A percentile compares a stretch with the other conserved stretches of the same genome.
Conservation (phyloP, 179 eudicot genomes). For the Beta macrorhiza region DNA sequence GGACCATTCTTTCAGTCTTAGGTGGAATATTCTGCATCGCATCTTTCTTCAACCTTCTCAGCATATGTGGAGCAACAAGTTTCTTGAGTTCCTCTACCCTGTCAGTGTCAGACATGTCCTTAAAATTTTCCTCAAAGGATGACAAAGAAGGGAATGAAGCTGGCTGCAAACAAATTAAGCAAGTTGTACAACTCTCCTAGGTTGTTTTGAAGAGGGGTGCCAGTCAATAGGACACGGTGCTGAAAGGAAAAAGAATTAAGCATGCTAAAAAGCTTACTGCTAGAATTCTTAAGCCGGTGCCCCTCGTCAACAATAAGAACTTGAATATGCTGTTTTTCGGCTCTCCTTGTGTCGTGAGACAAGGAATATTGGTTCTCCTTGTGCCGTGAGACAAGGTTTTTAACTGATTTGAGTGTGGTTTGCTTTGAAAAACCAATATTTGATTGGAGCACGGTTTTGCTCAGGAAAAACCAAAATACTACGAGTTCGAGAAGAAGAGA, state of each 20-base stretch:
- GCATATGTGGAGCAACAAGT: slow-evolving; percentile 99
- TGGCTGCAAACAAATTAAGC: slow-evolving; percentile 87
- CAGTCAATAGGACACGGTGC: slow-evolving; percentile 87
- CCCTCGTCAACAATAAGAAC: no score
- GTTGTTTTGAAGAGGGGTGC: slow-evolving; percentile 97
- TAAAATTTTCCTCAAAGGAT: slow-evolving; percentile 86
- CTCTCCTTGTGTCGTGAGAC: no score
- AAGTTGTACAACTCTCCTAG: slow-evolving; percentile 90
- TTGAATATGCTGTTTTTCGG: no score
- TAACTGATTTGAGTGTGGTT: no score
- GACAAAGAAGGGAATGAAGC: slow-evolving; percentile 82
- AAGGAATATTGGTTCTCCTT: no score
- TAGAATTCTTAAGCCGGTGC: slow-evolving; percentile 83
- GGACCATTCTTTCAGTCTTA: slow-evolving; percentile 93
- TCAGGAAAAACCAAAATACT: no score
- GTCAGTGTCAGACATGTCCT: slow-evolving; percentile 82
- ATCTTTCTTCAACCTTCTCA: slow-evolving; percentile 91
- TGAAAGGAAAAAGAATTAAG: slow-evolving; percentile 87
- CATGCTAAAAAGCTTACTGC: slow-evolving; percentile 86
- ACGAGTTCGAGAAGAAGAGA: no score
- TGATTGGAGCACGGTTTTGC: no score
- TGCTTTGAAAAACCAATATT: no score
- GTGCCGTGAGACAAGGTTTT: no score
- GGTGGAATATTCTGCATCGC: slow-evolving; percentile 97
- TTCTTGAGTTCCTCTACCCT: slow-evolving; percentile 94